These are phyloP conservation scores for Amphirosellinia nigrospora DNA, from an alignment of 495 filamentous ascomycete species.

Conservation along the genomic window DNA sequence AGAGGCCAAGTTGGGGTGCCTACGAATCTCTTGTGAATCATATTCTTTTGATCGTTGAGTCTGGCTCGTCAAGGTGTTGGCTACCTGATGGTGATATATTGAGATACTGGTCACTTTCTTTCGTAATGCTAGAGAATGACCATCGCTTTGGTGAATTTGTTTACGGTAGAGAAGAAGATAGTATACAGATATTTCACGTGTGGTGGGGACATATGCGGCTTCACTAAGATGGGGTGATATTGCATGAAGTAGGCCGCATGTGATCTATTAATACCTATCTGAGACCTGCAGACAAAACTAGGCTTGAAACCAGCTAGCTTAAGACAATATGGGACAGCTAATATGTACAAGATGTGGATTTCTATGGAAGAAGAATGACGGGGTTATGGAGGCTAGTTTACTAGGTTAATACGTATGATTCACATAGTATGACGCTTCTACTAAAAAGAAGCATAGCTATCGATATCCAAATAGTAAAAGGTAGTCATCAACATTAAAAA, in stretches of 20 bases:
- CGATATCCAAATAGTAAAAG: neutral
- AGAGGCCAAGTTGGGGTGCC: neutral
- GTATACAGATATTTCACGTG: neutral
- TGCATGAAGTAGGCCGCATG: neutral
- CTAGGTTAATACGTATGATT: neutral
- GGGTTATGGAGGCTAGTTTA: neutral
- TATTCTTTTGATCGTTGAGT: neutral
- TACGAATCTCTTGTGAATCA: neutral
- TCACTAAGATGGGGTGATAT: too few species aligned
- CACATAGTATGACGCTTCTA: neutral
- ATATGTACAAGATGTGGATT: neutral
- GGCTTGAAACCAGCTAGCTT: neutral
- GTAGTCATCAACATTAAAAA: slow-evolving; percentile 2
- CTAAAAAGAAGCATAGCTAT: neutral
- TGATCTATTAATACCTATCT: neutral
- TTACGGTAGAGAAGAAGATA: too few species aligned
- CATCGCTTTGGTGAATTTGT: too few species aligned
- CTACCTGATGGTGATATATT: neutral
- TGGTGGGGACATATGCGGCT: too few species aligned
- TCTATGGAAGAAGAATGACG: too few species aligned
- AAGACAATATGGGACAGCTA: neutral
- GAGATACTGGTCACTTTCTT: neutral
- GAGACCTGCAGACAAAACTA: neutral
- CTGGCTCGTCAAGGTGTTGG: neutral
- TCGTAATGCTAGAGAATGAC: too few species aligned